Evolutionary conservation across 768 basidiomycete species (phyloP), one percentile per base, ranked within the genome.

Genomic region (Scleroderma bovista): DNA sequence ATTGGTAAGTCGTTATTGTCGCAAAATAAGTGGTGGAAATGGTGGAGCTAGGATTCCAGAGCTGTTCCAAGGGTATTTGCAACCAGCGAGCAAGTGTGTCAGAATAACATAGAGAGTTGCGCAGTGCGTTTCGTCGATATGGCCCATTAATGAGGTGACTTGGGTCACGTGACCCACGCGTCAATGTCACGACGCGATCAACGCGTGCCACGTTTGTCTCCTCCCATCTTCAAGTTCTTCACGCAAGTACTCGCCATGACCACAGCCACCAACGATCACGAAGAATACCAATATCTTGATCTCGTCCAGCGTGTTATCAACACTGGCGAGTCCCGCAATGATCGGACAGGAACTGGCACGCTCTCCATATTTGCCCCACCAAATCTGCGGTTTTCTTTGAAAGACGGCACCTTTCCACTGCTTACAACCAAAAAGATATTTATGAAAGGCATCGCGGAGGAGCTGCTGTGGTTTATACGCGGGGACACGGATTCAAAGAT

Each of bases 361-460:
- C 70, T 90, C 57, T 86, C 94, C 44, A 65, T 95, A 64, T 98
- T 99, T 63, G 94, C 93, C 0, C 95, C 95, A 6, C 88, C 86
- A 2, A 76, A 84, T 12, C 73, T 99, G 45, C 88, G 93, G 15
- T 99, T 99, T 76, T 87, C 88, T 15, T 85, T 98, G 50, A 70
- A 78, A 6, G 64, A 87, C 64, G 71, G 75, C 46, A 80, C 84
- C 4, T 75, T 99, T 3, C 95, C 95, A 3, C 80, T 98, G 13
- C 75, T 97, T 34, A 97, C 95, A 17, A 99, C 95, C 0, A 99
- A 99, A 66, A 84, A 89, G 51, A 95, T 93, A 3, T 98, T 96
- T 63, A 69, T 88, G 22, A 84, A 89, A 24, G 95, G 92, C 0
- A 94, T 99, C 36, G 69, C 90, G 19, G 93, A 94, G 62, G 95